Evolutionary conservation across 371 early-diverging fungal genomes (phyloP), one percentile per base, ranked within the genome.

Genomic region (Rhizopus microsporus): DNA sequence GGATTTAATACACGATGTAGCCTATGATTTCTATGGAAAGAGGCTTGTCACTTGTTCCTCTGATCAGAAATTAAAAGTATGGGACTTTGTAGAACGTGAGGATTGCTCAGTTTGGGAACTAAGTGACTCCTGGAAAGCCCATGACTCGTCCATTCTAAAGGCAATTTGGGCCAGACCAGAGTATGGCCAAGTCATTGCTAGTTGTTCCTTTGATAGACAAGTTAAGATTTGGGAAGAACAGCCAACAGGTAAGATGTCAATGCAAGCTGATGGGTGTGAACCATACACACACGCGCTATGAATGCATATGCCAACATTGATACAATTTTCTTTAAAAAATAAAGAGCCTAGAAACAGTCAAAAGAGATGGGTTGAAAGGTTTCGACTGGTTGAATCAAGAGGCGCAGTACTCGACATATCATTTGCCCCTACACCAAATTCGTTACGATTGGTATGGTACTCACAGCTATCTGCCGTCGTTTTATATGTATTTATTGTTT

Each of bases 151-250:
- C 2, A 84, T 96, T 13, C 67, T 95, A 12, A 89, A 88, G 65
- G 90, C 92, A 5, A 71, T 85, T 49, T 97, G 95, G 94, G 92
- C 94, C 7, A 91, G 93, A 75, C 96, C 97, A 7, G 96, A 95
- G 66, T 96, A 88, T 63, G 96, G 96, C 1, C 91, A 92, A 63
- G 83, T 96, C 5, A 79, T 97, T 57, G 96, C 96, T 1, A 88
- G 93, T 8, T 93, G 94, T 60, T 94, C 95, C 16, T 88, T 93
- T 63, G 97, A 97, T 71, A 78, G 94, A 30, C 88, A 88, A 17
- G 92, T 95, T 4, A 83, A 87, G 58, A 89, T 97, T 17, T 96
- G 94, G 93, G 93, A 95, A 63, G 95, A 96, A 68, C 85, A 87
- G 50, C 86, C 89, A 35, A 71, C 81, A 47, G 90, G 88, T 88